Conservation (phyloP, 1,284 basidiomycete species). For the Ustilago loliicola region DNA sequence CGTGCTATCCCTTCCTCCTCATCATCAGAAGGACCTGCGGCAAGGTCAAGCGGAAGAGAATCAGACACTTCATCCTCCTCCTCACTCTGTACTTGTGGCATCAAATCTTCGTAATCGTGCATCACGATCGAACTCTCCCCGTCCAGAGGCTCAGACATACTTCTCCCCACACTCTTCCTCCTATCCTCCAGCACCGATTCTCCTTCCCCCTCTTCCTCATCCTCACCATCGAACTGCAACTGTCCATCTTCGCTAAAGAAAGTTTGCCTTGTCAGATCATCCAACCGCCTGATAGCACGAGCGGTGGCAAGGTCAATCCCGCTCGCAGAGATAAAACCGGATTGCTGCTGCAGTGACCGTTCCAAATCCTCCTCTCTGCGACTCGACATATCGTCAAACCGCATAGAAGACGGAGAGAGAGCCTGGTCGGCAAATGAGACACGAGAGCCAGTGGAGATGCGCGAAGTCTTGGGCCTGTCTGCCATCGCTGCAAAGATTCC, state of each 20-base stretch:
- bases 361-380: slow-evolving; percentile 47
- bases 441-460: slow-evolving; percentile 41
- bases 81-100: slow-evolving; percentile 15
- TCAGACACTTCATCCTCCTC: slow-evolving; percentile 42
- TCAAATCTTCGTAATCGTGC: slow-evolving; percentile 35
- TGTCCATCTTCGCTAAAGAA: slow-evolving; percentile 46
- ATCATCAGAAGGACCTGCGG: slow-evolving; percentile 25
- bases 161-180: slow-evolving; percentile 23
- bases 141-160: slow-evolving; percentile 47
- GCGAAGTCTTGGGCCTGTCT: slow-evolving; percentile 25
- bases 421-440: slow-evolving; percentile 38
- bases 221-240: slow-evolving; percentile 36
- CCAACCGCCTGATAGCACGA: slow-evolving; percentile 36
- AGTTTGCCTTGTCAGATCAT: slow-evolving; percentile 46
- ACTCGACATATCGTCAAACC: slow-evolving; percentile 41
- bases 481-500: slow-evolving; percentile 54
- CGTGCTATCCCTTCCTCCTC: slow-evolving; percentile 35
- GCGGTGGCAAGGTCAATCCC: slow-evolving; percentile 34
- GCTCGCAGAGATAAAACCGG: slow-evolving; percentile 30
- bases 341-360: slow-evolving; percentile 21
- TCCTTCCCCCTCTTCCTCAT: slow-evolving; percentile 13
- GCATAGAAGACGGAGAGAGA: slow-evolving; percentile 27
- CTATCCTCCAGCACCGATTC: slow-evolving; percentile 4
- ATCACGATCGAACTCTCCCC: slow-evolving; percentile 42
- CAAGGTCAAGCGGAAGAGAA: slow-evolving; percentile 32